Percentiles rank a stretch among this genome's conserved stretches.
Conservation (phyloP, 768 basidiomycete species). For the Agaricus subrufescens region DNA sequence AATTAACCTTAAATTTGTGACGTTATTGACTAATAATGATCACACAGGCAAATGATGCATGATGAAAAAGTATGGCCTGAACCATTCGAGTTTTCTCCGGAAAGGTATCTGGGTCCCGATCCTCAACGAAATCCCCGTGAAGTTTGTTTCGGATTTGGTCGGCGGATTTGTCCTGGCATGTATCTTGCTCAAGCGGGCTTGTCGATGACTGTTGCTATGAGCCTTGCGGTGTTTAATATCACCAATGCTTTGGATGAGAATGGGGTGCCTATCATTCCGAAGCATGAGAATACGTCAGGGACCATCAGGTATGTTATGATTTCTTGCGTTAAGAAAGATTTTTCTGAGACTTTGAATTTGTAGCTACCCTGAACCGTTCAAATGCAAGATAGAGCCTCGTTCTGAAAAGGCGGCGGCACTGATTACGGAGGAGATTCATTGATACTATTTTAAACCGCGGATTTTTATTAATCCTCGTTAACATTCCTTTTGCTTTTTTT, state of each 20-base stretch:
- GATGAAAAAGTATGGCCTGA: constrained; percentile 45
- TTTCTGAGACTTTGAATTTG: neutral
- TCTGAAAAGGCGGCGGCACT: constrained; percentile 21
- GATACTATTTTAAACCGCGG: neutral
- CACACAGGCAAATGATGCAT: constrained; percentile 48
- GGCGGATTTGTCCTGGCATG: constrained; percentile 44
- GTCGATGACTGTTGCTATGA: constrained; percentile 37
- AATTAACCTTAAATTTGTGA: neutral
- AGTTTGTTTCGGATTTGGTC: constrained; percentile 43
- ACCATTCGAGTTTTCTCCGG: constrained; percentile 45
- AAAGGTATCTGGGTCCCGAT: constrained; percentile 33
- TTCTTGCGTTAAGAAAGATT: neutral
- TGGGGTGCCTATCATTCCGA: constrained; percentile 40
- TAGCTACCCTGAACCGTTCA: constrained; percentile 26
- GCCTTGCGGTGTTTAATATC: constrained; percentile 46
- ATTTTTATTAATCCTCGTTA: too few species aligned
- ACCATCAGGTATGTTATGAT: constrained; percentile 35
- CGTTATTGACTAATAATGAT: neutral
- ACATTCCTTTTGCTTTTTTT: too few species aligned
- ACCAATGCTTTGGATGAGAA: constrained; percentile 35
- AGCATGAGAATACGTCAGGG: constrained; percentile 39
- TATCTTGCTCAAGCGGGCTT: constrained; percentile 48
- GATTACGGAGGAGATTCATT: constrained; percentile 16
- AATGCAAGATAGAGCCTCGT: constrained; percentile 24
- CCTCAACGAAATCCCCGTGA: constrained; percentile 36